phyloP scores from a whole-genome alignment of 164 flowering plant species.

The Macadamia integrifolia region DNA sequence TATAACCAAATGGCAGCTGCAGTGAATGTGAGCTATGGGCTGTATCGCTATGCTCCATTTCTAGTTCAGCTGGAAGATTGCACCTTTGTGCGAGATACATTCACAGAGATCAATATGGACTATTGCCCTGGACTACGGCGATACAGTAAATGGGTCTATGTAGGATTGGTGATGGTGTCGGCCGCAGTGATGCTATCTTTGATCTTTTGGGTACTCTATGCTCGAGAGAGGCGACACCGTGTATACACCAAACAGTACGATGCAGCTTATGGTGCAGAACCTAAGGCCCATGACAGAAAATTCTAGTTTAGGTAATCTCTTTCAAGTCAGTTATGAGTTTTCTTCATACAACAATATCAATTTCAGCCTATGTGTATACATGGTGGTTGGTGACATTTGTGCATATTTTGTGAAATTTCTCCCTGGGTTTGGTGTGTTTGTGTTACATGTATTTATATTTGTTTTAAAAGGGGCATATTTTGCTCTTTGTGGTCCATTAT shows the following conservation, averaged over 20 bases:
- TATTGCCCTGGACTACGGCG: slow-evolving; percentile 62
- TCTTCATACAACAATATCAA: too few relatives aligned
- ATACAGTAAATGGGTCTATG: slow-evolving; percentile 53
- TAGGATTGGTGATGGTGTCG: slow-evolving; percentile 71
- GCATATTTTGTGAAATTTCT: too few relatives aligned
- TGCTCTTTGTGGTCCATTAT: too few relatives aligned
- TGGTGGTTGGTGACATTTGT: too few relatives aligned
- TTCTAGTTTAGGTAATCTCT: too few relatives aligned
- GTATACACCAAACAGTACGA: slow-evolving; percentile 41
- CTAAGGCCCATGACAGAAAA: too few relatives aligned
- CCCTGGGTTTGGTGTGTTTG: too few relatives aligned
- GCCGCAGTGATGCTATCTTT: slow-evolving; percentile 82
- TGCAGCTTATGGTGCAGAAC: background rate
- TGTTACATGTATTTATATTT: too few relatives aligned
- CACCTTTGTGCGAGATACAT: slow-evolving; percentile 67
- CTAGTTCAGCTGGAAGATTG: slow-evolving; percentile 62
- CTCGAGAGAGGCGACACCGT: slow-evolving; percentile 75
- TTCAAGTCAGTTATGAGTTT: too few relatives aligned
- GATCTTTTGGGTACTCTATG: slow-evolving; percentile 84
- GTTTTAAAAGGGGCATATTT: too few relatives aligned
- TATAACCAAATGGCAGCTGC: slow-evolving; percentile 58
- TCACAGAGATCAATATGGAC: slow-evolving; percentile 26
- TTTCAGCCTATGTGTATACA: too few relatives aligned
- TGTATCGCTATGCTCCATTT: slow-evolving; percentile 61
- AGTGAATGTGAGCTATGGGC: slow-evolving; percentile 61